phyloP scores from a whole-genome alignment of 2,329 filamentous ascomycete species.

The Diaporthe citri region DNA sequence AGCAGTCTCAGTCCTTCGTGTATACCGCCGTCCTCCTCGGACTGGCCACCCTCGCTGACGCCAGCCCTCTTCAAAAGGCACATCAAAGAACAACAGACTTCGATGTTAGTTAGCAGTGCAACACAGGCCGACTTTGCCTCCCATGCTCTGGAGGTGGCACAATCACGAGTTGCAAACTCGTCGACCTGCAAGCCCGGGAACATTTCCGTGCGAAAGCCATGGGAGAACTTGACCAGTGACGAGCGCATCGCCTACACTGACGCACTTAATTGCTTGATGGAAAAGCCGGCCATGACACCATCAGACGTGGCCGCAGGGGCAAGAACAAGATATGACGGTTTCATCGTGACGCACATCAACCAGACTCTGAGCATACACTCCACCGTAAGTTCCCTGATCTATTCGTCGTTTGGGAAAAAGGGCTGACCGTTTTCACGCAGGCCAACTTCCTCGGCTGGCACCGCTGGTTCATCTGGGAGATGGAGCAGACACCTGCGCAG shows the following conservation, averaged over 20 bases:
- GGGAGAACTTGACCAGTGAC: slow-evolving; percentile 16
- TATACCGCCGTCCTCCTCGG: not conserved
- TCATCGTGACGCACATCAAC: slow-evolving; percentile 61
- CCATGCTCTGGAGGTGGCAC: slow-evolving; percentile 13
- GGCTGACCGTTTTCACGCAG: too few relatives aligned
- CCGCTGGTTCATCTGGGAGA: slow-evolving; percentile 47
- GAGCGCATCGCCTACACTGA: slow-evolving; percentile 46
- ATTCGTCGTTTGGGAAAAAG: too few relatives aligned
- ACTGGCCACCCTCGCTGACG: not conserved
- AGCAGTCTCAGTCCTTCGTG: not conserved
- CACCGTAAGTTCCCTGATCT: not conserved
- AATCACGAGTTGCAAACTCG: slow-evolving; percentile 3
- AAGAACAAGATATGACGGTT: slow-evolving; percentile 56
- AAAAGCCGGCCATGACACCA: slow-evolving; percentile 47
- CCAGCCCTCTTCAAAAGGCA: not conserved
- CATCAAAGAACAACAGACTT: not conserved
- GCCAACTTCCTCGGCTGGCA: slow-evolving; percentile 49
- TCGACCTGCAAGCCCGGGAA: slow-evolving; percentile 17
- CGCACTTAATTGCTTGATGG: slow-evolving; percentile 53
- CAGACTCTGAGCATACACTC: slow-evolving; percentile 57
- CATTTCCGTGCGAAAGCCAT: not conserved
- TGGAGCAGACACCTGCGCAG: slow-evolving; percentile 49
- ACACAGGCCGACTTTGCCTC: slow-evolving; percentile 5
- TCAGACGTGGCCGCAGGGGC: slow-evolving; percentile 50
- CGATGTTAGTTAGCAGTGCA: not conserved